Base-by-base conservation (phyloP, 2,329 filamentous ascomycete species). In the Phialophora tarda region DNA sequence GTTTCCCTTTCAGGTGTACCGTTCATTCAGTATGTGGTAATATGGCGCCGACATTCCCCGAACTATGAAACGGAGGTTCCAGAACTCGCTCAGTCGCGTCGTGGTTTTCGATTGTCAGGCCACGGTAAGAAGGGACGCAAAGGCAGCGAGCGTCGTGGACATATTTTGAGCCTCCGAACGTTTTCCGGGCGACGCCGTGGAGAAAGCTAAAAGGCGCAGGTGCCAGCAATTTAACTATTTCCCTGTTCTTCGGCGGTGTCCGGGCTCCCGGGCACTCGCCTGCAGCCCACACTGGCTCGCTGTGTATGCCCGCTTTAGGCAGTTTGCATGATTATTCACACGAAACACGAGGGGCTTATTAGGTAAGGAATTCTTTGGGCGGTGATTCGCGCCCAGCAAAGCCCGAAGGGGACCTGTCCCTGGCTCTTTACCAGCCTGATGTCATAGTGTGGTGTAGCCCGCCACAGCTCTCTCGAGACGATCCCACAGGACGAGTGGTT, bases 171-270 rank as follows among this genome's bases (percentile, higher is more conserved):
- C 21, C 24, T 51, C 48, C 48, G 48, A 51, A 17, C 21, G 48
- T 51, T 51, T 28, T 51, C 48, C 48, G 48, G 48, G 48, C 48
- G 48, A 12, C 14, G 10, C 48, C 48, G 48, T 51, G 48, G 48
- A 51, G 48, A 51, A 41, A 24, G 48, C 48, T 28, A 51, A 23
- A 51, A 12, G 21, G 48, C 48, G 53, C 24, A 55, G 53, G 34
- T 28, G 53, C 53, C 53, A 10, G 5, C 53, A 28, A 55, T n/a
- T 55, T 34, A 55, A 21, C 24, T 17, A 30, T 21, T 55, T 55
- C 4, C 53, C 53, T 1, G 12, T 21, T 12, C 28, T 4, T 28
- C 48, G 48, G 48, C 48, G 48, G 14, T 23, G 21, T 26, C 48
- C 48, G 26, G 26, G 26, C 3, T 4, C 26, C 26, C 26, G 48